Conservation (phyloP, 1,284 basidiomycete species). For the Hemileia vastatrix region DNA sequence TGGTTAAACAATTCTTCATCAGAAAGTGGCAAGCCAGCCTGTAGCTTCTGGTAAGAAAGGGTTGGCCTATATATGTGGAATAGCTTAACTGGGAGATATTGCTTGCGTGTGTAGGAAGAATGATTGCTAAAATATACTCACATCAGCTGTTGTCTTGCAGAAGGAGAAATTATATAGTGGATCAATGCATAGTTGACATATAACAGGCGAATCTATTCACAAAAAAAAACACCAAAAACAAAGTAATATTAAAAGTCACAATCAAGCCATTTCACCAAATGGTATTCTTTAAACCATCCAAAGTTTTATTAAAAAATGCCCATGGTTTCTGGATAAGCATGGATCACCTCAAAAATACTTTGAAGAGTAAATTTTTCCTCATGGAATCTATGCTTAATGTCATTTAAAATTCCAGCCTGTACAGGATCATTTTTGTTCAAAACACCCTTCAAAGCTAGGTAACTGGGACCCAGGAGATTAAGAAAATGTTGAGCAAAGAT, state of each 20-base stretch:
- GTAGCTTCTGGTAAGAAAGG: conserved; percentile 85
- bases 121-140: no score
- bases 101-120: no score
- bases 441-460: conserved; percentile 60
- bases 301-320: no score
- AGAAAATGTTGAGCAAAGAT: conserved; percentile 93
- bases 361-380: conserved; percentile 98
- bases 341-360: conserved; percentile 77
- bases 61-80: conserved; percentile 67
- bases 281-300: no score
- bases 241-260: no score
- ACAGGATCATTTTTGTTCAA: conserved; percentile 79
- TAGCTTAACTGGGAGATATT: no score
- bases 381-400: conserved; percentile 91
- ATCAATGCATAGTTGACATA: conserved; percentile 97
- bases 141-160: no score
- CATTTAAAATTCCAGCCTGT: conserved; percentile 85
- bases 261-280: no score
- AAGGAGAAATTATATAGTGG: conserved; percentile 69
- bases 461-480: conserved; percentile 80
- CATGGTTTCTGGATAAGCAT: no score
- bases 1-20: conserved; percentile 78
- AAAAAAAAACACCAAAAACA: no score
- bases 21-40: conserved; percentile 70
- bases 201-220: no score